These are phyloP conservation scores for Cyberlindnera veronae DNA, from an alignment of 805 yeast genomes.

Conservation along the genomic window DNA sequence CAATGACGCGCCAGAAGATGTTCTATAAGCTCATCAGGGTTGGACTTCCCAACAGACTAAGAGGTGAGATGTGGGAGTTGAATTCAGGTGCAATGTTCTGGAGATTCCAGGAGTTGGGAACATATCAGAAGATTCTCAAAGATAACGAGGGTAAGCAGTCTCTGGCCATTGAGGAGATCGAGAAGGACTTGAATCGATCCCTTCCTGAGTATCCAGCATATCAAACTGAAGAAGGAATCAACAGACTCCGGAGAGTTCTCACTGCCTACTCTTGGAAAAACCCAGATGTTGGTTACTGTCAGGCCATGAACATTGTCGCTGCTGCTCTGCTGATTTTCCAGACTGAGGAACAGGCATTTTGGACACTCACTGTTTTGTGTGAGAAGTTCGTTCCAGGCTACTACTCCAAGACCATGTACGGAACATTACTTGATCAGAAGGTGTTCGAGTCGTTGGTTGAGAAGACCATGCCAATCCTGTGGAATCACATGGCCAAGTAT, in stretches of 20 bases:
- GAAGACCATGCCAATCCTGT: constrained; percentile 82
- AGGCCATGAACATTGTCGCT: constrained; percentile 94
- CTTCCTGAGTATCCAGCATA: constrained; percentile 95
- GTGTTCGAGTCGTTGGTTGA: constrained; percentile 90
- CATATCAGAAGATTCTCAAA: constrained; percentile 54
- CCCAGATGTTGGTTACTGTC: constrained; percentile 97
- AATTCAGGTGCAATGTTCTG: constrained; percentile 81
- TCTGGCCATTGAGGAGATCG: constrained; percentile 92
- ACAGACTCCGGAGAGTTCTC: constrained; percentile 77
- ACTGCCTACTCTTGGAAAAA: constrained; percentile 96
- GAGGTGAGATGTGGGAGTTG: constrained; percentile 97
- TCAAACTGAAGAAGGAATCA: constrained; percentile 82
- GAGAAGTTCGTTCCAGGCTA: constrained; percentile 90
- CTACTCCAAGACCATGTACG: constrained; percentile 96
- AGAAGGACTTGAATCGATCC: constrained; percentile 91
- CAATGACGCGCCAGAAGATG: constrained; percentile 67
- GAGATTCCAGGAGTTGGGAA: constrained; percentile 58
- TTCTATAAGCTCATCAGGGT: constrained; percentile 83
- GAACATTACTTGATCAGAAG: constrained; percentile 88
- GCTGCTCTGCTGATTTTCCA: constrained; percentile 78
- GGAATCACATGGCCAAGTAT: constrained; percentile 72
- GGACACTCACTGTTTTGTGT: constrained; percentile 81
- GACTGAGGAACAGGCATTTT: constrained; percentile 97
- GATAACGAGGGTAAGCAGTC: constrained; percentile 64
- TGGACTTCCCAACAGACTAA: constrained; percentile 87